Base-by-base conservation (phyloP, 179 eudicot genomes). In the Beta lomatogona region DNA sequence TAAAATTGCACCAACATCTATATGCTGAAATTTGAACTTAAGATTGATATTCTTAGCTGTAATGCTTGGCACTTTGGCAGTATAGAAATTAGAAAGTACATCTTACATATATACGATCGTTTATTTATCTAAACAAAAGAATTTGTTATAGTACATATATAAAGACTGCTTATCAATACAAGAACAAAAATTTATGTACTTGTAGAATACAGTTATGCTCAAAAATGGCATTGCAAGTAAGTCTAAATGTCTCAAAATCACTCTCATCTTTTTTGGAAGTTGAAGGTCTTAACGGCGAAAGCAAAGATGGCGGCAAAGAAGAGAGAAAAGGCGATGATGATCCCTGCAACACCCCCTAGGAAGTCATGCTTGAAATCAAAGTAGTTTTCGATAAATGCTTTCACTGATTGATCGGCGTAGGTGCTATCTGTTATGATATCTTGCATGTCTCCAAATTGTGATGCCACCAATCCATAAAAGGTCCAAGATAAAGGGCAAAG, bases 221-320 rank as follows among this genome's bases (percentile, higher is more conserved):
- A n/a, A 55, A 71, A 76, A 9, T 36, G 54, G 36, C 54, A 58
- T 41, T 19, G 41, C 68, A n/a, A 59, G 55, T 75, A 41, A 18
- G 67, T 12, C 55, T 60, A 15, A 15, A 11, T 41, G 67, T 12
- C 55, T 60, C 25, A 11, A 44, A 76, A 61, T n/a, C 36, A 21
- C 31, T 19, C 41, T 83, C 79, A 87, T 78, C 89, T 53, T 72
- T 81, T 82, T 78, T 87, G 89, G 86, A 87, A 87, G 80, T 85
- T 85, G 84, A 87, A 87, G 58, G 70, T 44, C 86, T 59, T 85
- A 61, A 87, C 76, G 16, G 83, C 44, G 78, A 84, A 87, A 55
- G 90, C 94, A n/a, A 89, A 89, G 70, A 79, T 82, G 88, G 89
- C 80, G 19, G 86, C 89, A 58, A 87, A 90, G 11, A 87, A 58